Base-by-base conservation (phyloP, 1,139 yeast species). In the Protomyces lactucae-debilis region DNA sequence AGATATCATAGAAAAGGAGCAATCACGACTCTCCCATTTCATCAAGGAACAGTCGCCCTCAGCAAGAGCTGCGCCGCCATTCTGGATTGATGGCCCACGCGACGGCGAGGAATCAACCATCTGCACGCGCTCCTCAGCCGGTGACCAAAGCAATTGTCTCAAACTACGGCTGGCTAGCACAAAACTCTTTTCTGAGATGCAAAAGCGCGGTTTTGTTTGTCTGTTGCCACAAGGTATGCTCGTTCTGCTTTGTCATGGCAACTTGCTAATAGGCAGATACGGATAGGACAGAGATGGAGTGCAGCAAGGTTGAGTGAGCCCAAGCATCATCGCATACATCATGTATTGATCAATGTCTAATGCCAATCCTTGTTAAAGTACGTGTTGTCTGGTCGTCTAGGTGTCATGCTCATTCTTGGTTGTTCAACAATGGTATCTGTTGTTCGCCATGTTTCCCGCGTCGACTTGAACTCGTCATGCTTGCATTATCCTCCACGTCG, bases 111-210 rank as follows among this genome's bases (percentile, higher is more conserved):
- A 40, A 23, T 59, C 63, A 1, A 59, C 63, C 16, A 59, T 59
- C 9, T 59, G 63, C 32, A 25, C 57, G 35, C 53, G 63, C 14
- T 40, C 48, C 12, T n/a, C 35, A 3, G 57, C 53, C 35, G 57
- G 63, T 32, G 53, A 55, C 10, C 53, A 48, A 8, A 28, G 52
- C 12, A 18, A 43, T 5, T 59, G 63, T n/a, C 36, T 59, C 16
- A 59, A 59, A 57, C 53, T 59, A 16, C 45, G 55, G 23, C 23
- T 59, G 63, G 57, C 63, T 10, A 52, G 57, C 12, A 59, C 63
- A 18, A 59, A 59, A 35, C 45, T 59, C 25, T 59, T 59, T 28
- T 48, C 63, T 18, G 63, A 59, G 21, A 59, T 59, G 63, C 63
- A 59, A 32, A 39, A 57, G 16, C 25, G 43, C 6, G 54, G 54